These are phyloP conservation scores for Polyporus arcularius DNA, from an alignment of 768 basidiomycete species.

Conservation along the genomic window DNA sequence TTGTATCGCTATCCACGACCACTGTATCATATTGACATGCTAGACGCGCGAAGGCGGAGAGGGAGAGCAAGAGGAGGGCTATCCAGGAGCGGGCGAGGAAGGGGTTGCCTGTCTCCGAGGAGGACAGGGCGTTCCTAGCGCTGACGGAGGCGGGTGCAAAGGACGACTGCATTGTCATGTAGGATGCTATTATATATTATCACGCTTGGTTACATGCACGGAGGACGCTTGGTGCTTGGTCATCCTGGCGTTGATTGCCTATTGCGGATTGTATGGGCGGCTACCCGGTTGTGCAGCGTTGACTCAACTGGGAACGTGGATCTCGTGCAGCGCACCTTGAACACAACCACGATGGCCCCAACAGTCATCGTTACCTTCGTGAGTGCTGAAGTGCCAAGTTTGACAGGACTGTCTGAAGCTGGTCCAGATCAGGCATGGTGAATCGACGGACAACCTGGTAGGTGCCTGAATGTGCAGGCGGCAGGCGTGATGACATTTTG, in stretches of 20 bases:
- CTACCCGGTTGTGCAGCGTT: neutral
- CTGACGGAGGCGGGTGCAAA: constrained; percentile 44
- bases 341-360: constrained; percentile 10
- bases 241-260: neutral
- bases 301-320: neutral
- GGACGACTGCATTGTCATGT: constrained; percentile 47
- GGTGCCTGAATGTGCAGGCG: constrained; percentile 19
- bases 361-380: constrained; percentile 32
- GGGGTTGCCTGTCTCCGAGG: constrained; percentile 68
- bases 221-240: too few relatives aligned
- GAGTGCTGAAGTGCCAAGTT: constrained; percentile 5
- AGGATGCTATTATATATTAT: neutral
- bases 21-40: constrained; percentile 3
- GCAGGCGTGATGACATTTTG: neutral
- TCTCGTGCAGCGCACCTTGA: neutral
- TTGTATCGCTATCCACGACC: constrained; percentile 21
- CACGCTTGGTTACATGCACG: neutral
- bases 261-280: neutral
- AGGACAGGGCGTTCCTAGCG: constrained; percentile 62
- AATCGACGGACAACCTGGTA: constrained; percentile 77
- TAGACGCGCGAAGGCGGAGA: constrained; percentile 76
- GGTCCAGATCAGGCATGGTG: constrained; percentile 69
- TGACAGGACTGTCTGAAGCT: neutral
- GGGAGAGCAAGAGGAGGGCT: constrained; percentile 66
- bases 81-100: constrained; percentile 75